Conservation (phyloP, 805 yeast species). For the Wickerhamiella lipophila region DNA sequence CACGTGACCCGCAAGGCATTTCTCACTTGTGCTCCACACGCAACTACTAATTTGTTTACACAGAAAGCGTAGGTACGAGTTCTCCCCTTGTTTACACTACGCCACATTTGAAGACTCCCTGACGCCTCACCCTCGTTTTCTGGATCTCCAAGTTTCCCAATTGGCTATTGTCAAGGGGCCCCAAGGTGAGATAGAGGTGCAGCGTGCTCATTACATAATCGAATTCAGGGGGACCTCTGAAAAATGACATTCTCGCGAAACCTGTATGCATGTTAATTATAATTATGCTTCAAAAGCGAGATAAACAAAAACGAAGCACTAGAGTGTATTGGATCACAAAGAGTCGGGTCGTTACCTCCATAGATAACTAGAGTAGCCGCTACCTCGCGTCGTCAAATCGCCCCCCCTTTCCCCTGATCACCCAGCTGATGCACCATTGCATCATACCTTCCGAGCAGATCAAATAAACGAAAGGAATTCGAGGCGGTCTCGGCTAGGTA, state of each 20-base stretch:
- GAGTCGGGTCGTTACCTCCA: too few species aligned
- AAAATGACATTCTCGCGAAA: neutral
- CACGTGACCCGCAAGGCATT: too few species aligned
- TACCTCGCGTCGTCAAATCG: neutral
- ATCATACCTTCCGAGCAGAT: neutral
- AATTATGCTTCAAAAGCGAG: neutral
- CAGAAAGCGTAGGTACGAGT: too few species aligned
- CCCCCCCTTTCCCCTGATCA: neutral
- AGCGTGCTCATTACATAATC: neutral
- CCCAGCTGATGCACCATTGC: slow-evolving; percentile 1
- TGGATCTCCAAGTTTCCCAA: too few species aligned
- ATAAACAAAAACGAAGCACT: neutral
- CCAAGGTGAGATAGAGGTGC: neutral
- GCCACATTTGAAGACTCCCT: slow-evolving; percentile 1
- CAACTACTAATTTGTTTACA: too few species aligned
- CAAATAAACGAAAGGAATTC: too few species aligned
- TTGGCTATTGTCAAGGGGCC: too few species aligned
- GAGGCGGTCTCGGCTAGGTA: too few species aligned
- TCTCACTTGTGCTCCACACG: too few species aligned
- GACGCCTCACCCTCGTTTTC: slow-evolving; percentile 1
- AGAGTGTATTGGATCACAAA: neutral
- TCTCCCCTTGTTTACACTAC: neutral
- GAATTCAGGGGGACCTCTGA: neutral
- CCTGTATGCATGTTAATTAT: neutral
- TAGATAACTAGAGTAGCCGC: neutral